Evolutionary conservation across 2,329 filamentous ascomycete genomes (phyloP).

Genomic region (Ophiocordyceps camponoti-rufipedis): DNA sequence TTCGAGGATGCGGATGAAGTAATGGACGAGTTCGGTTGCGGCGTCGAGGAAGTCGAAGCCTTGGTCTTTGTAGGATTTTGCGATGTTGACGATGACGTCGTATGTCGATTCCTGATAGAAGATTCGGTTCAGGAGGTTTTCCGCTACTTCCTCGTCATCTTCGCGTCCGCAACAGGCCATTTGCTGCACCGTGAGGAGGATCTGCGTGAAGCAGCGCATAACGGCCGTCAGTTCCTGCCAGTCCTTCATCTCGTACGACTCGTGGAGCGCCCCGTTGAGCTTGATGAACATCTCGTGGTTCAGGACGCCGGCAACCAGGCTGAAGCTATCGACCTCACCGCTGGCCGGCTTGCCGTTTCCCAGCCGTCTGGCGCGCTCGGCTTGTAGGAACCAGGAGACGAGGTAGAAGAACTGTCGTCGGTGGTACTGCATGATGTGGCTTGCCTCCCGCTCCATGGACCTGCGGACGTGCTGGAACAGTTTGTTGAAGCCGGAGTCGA

Average conservation of each 20-base stretch:
- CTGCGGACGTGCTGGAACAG: conserved; percentile 71
- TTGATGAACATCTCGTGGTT: conserved; percentile 92
- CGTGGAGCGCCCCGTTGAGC: conserved; percentile 67
- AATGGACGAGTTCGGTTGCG: conserved; percentile 75
- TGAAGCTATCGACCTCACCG: conserved; percentile 53
- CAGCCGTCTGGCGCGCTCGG: conserved; percentile 55
- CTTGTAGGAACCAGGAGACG: conserved; percentile 80
- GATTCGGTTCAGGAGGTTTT: conserved; percentile 92
- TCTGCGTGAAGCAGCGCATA: conserved; percentile 90
- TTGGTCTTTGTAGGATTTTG: conserved; percentile 81
- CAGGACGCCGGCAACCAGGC: conserved; percentile 71
- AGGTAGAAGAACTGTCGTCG: conserved; percentile 81
- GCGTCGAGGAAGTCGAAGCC: conserved; percentile 87
- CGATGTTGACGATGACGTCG: conserved; percentile 64
- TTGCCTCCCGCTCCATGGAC: conserved; percentile 75
- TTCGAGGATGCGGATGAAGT: conserved; percentile 83
- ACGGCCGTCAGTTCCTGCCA: conserved; percentile 77
- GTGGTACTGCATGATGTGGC: conserved; percentile 62
- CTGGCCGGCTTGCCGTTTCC: conserved; percentile 35
- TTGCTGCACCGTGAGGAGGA: conserved; percentile 78
- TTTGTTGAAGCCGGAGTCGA: conserved; percentile 91
- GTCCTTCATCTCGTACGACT: conserved; percentile 60
- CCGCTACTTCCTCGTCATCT: conserved; percentile 93
- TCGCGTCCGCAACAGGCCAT: conserved; percentile 74
- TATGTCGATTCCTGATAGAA: conserved; percentile 96